A percentile compares a stretch with the other conserved stretches of the same genome.
These are phyloP conservation scores for Saraca asoca DNA, from an alignment of 331 rosid species.

Conservation along the genomic window DNA sequence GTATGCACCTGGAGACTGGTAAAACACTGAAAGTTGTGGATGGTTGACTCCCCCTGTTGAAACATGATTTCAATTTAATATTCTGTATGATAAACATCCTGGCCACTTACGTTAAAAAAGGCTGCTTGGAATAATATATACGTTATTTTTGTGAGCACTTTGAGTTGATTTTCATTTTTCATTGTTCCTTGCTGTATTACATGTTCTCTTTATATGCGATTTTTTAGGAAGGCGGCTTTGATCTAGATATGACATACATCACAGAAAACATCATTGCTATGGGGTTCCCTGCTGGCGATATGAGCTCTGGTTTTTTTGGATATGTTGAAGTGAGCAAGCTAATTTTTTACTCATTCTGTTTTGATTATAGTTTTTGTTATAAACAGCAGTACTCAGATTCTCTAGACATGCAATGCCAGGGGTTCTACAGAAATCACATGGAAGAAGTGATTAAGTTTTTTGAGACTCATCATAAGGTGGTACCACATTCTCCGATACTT, in stretches of 20 bases:
- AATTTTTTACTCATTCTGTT: conserved; percentile 28
- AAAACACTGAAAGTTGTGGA: conserved; percentile 22
- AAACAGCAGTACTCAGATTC: conserved; percentile 20
- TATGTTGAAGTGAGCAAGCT: conserved; percentile 80
- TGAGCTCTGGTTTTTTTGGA: conserved; percentile 97
- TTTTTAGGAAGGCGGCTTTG: conserved; percentile 93
- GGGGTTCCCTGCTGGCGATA: conserved; percentile 99
- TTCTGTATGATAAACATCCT: conserved; percentile 7
- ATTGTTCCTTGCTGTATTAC: conserved; percentile 5
- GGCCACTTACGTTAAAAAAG: conserved; percentile 15
- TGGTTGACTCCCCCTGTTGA: conserved; percentile 14
- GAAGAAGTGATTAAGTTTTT: conserved; percentile 98
- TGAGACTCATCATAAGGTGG: conserved; percentile 95
- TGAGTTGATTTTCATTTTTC: conserved; percentile 14
- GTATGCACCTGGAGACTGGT: not conserved
- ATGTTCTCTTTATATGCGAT: conserved; percentile 10
- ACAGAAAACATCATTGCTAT: conserved; percentile 95
- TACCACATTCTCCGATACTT: conserved; percentile 6
- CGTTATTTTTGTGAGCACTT: not conserved
- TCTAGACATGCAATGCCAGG: conserved; percentile 60
- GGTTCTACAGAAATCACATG: conserved; percentile 95
- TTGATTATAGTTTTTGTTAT: conserved; percentile 12
- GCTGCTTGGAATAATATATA: too few relatives aligned
- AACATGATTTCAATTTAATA: conserved; percentile 23
- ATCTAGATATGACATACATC: conserved; percentile 96